These are phyloP conservation scores for Reutealis trisperma DNA, from an alignment of 345 rosid species.

Conservation along the genomic window DNA sequence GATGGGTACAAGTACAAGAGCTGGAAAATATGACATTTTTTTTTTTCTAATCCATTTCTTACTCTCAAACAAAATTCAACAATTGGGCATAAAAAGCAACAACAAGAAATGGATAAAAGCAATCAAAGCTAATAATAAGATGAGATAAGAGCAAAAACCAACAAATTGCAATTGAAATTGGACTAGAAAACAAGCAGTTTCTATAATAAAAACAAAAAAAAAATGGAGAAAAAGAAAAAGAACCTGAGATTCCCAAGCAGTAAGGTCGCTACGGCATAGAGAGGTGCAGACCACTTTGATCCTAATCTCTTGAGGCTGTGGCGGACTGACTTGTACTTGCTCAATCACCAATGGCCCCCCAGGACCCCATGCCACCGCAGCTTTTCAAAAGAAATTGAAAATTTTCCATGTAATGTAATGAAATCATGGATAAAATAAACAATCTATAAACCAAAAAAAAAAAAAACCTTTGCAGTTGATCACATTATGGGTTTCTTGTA, in stretches of 20 bases:
- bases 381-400: constrained; percentile 23
- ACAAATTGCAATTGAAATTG: background rate
- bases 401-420: background rate
- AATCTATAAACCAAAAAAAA: background rate
- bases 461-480: constrained; percentile 47
- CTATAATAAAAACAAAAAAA: too few relatives aligned
- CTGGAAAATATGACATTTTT: too few relatives aligned
- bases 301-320: constrained; percentile 75
- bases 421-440: background rate
- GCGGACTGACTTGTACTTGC: constrained; percentile 84
- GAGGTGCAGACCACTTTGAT: constrained; percentile 82
- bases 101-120: too few relatives aligned
- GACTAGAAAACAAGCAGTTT: background rate
- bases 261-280: constrained; percentile 82
- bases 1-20: background rate
- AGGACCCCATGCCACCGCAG: constrained; percentile 93
- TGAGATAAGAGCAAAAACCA: background rate
- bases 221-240: background rate
- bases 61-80: too few relatives aligned
- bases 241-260: constrained; percentile 88
- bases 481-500: constrained; percentile 9
- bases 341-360: constrained; percentile 79
- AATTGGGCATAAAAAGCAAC: too few relatives aligned
- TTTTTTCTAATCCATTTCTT: too few relatives aligned
- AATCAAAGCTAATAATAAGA: too few relatives aligned